Conservation (phyloP, 331 rosid genomes). For the Telfairia occidentalis region DNA sequence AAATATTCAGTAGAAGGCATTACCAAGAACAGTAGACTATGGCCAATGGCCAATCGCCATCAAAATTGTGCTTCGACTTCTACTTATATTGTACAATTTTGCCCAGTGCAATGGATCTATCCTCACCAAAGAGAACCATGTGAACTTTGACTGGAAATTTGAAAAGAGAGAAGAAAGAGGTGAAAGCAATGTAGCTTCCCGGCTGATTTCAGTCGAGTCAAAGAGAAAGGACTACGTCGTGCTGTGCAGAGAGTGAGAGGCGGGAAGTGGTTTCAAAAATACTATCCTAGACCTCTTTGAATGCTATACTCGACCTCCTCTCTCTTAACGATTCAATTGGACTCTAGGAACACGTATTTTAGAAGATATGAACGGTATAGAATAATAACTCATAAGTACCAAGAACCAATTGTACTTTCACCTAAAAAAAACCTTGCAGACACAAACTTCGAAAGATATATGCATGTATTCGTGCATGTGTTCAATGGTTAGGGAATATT, state of each 20-base stretch:
- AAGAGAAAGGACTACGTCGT: neutral
- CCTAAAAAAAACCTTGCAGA: neutral
- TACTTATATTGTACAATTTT: too few species aligned
- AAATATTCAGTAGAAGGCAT: constrained; percentile 2
- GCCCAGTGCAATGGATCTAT: neutral
- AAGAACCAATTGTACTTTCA: neutral
- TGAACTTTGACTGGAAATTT: neutral
- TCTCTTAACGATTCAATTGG: neutral
- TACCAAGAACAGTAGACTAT: neutral
- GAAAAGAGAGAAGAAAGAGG: neutral
- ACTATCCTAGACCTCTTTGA: neutral
- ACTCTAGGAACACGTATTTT: neutral
- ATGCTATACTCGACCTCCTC: neutral
- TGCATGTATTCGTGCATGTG: neutral
- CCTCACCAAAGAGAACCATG: neutral
- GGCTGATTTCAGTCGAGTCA: neutral
- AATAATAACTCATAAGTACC: neutral
- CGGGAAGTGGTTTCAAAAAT: neutral
- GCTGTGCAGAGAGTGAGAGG: neutral
- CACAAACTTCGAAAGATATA: neutral
- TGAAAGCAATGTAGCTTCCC: neutral
- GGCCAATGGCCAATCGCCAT: neutral
- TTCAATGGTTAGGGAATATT: neutral
- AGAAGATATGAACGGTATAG: neutral
- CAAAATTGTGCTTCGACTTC: neutral